Evolutionary conservation across 352 stramenopile species (phyloP).

Genomic region (Saprolegnia parasitica): DNA sequence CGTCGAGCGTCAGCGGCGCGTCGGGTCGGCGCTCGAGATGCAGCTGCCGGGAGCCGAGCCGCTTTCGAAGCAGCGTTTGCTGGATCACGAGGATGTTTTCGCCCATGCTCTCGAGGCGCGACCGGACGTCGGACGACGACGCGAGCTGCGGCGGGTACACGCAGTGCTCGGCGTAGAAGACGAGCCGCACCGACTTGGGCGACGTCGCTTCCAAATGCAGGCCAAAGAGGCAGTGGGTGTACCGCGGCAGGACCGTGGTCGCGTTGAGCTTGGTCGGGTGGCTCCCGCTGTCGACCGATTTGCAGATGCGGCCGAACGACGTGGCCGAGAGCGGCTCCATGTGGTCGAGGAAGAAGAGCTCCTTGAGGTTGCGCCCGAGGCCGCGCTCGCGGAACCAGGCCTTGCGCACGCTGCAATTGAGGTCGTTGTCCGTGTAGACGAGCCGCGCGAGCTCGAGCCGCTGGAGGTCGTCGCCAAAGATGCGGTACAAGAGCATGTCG

Average conservation of each 20-base stretch:
- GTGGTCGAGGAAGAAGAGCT: slow-evolving; percentile 26
- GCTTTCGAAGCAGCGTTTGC: slow-evolving; percentile 12
- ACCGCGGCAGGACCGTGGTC: slow-evolving; percentile 14
- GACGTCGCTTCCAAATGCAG: slow-evolving; percentile 3
- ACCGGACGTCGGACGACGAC: slow-evolving; percentile 7
- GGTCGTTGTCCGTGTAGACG: slow-evolving; percentile 6
- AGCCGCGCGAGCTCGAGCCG: background rate
- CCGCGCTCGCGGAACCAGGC: slow-evolving; percentile 9
- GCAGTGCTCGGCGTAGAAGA: slow-evolving; percentile 24
- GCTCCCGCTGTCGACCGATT: slow-evolving; percentile 25
- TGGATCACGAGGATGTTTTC: background rate
- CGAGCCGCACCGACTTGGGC: background rate
- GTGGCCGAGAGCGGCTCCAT: slow-evolving; percentile 20
- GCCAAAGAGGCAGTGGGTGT: slow-evolving; percentile 20
- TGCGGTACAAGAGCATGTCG: slow-evolving; percentile 8
- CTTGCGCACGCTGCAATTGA: slow-evolving; percentile 20
- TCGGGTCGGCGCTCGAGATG: background rate
- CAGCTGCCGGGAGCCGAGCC: background rate
- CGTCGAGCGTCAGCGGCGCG: background rate
- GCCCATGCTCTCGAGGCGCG: slow-evolving; percentile 19
- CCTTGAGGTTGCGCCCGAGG: slow-evolving; percentile 4
- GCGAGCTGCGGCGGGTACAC: slow-evolving; percentile 18
- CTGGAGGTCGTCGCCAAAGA: slow-evolving; percentile 19
- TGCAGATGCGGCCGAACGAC: slow-evolving; percentile 13
- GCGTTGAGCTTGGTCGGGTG: slow-evolving; percentile 9